Evolutionary conservation across 169 alveolate species (phyloP).

Genomic region (Prorocentrum cordatum): DNA sequence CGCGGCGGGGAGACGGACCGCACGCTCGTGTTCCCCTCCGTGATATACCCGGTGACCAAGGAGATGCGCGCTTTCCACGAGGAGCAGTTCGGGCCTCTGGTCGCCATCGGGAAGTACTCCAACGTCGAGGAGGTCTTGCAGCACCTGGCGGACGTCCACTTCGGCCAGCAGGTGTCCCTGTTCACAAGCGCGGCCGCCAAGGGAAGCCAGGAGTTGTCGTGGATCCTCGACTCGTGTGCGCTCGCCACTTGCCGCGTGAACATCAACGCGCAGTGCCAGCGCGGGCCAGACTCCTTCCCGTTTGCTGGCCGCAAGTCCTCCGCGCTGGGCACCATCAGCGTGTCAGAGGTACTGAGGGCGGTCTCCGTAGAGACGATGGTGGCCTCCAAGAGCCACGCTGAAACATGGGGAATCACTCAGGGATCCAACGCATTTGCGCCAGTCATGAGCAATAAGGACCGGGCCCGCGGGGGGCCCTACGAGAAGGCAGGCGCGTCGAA

Average conservation of each 20-base stretch:
- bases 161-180: slow-evolving; percentile 40
- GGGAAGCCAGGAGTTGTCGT: background rate
- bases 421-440: too few species aligned
- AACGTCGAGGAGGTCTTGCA: background rate
- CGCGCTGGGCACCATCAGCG: slow-evolving; percentile 24
- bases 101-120: background rate
- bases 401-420: too few species aligned
- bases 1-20: slow-evolving; percentile 16
- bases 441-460: too few species aligned
- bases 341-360: slow-evolving; percentile 21
- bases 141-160: background rate
- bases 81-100: slow-evolving; percentile 47
- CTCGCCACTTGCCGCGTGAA: slow-evolving; percentile 36
- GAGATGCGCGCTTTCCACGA: slow-evolving; percentile 43
- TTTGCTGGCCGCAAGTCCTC: slow-evolving; percentile 23
- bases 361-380: slow-evolving; percentile 54
- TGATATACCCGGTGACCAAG: slow-evolving; percentile 14
- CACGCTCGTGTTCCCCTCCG: slow-evolving; percentile 10
- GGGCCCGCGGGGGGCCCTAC: too few species aligned
- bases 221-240: slow-evolving; percentile 30
- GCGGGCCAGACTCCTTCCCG: slow-evolving; percentile 27
- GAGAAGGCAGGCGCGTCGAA: too few species aligned
- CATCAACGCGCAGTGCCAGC: slow-evolving; percentile 59
- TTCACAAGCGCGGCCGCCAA: slow-evolving; percentile 4
- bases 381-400: slow-evolving; percentile 37